Conservation (phyloP, 2,329 filamentous ascomycete genomes). For the Xylogone sp. region DNA sequence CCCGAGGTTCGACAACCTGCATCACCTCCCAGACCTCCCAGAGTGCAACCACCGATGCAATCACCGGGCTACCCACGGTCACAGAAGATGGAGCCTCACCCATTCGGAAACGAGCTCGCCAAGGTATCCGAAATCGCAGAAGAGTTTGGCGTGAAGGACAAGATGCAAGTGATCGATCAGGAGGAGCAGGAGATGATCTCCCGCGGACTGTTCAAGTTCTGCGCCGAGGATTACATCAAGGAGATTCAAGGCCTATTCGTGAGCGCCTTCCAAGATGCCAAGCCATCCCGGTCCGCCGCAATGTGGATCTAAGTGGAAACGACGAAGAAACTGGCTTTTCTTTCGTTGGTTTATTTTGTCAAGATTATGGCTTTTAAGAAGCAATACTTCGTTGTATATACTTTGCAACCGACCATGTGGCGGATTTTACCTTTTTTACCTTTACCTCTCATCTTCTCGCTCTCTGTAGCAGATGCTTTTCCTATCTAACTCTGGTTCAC, state of each 20-base stretch:
- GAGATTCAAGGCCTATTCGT: slow-evolving; percentile 66
- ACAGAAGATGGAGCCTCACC: slow-evolving; percentile 47
- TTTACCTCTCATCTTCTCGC: neutral
- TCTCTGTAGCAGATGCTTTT: neutral
- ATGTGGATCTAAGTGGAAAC: slow-evolving; percentile 25
- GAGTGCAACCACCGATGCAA: slow-evolving; percentile 27
- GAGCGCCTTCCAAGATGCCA: slow-evolving; percentile 22
- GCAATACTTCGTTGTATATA: slow-evolving; percentile 17
- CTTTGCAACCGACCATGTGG: neutral
- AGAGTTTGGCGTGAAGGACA: slow-evolving; percentile 67
- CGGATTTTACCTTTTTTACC: neutral
- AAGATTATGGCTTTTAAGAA: neutral
- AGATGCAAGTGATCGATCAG: slow-evolving; percentile 60
- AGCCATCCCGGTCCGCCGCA: slow-evolving; percentile 14
- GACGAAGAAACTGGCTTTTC: slow-evolving; percentile 4
- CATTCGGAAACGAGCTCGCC: slow-evolving; percentile 85
- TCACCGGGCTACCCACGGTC: slow-evolving; percentile 21
- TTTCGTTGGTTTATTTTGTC: neutral
- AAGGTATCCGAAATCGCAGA: slow-evolving; percentile 92
- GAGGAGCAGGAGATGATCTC: slow-evolving; percentile 68
- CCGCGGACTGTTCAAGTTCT: slow-evolving; percentile 69
- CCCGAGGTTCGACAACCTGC: slow-evolving; percentile 14
- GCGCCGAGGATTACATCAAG: slow-evolving; percentile 76
- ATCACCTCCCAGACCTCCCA: no score
- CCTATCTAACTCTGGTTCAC: neutral